Base-by-base conservation (phyloP, 2,329 filamentous ascomycete genomes). In the Colletotrichum sp. region DNA sequence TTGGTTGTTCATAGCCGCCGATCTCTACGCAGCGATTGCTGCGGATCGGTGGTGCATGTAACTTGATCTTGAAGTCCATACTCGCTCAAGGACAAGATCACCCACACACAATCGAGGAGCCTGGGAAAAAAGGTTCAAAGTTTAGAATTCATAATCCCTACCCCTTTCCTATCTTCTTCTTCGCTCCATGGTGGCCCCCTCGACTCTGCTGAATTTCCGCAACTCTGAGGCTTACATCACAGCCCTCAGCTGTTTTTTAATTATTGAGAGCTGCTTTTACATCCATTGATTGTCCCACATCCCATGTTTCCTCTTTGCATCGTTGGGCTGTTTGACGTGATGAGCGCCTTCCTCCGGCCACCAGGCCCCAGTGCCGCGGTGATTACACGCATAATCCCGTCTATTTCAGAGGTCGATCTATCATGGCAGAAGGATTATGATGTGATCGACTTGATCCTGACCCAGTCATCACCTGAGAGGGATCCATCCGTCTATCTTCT, bases 251-350 rank as follows among this genome's bases (percentile, higher is more conserved):
- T 10, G 0, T 48, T 48, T 6, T 6, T 10, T n/a, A 0, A 10
- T 3, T n/a, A 12, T 7, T 2, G 3, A 48, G 1, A 48, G 39
- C 9, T 48, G 39, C 0, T 48, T 48, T 4, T 0, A 6, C 39
- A n/a, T 12, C 3, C 18, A 12, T n/a, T n/a, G 9, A 6, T 48
- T 48, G 18, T 48, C 5, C 18, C 3, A 48, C 2, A 4, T 12
- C 18, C 39, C 9, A 4, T 48, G 9, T n/a, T 48, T 48, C 18
- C 9, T n/a, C 0, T n/a, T n/a, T 48, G 39, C 18, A 12, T n/a
- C 18, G 0, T 48, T 48, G 39, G 18, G 3, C 39, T n/a, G 18
- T 48, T 48, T 0, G 18, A 48, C 18, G 39, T 48, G 18, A 48
- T 48, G 25, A 32, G 28, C 25, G 28, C 56, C 10, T 60, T 60